phyloP scores from a whole-genome alignment of 2,329 filamentous ascomycete species.

The Pezizomycotina sp. region DNA sequence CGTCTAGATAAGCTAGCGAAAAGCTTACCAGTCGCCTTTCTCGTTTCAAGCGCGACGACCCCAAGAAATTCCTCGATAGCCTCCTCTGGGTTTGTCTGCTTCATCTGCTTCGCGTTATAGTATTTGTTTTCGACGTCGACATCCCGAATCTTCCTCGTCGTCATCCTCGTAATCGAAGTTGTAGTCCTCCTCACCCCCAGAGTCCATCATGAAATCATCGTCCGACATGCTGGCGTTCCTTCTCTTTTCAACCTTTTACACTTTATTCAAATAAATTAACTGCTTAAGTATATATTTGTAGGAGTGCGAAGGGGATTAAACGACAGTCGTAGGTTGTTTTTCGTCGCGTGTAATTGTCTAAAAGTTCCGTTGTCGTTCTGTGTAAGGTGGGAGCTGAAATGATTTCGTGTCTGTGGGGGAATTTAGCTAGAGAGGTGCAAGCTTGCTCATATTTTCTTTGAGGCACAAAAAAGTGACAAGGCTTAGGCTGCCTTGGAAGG shows the following conservation, averaged over 20 bases:
- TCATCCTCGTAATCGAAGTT: slow-evolving; percentile 97
- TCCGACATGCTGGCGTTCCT: slow-evolving; percentile 53
- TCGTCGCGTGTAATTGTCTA: too few species aligned
- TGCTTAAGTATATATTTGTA: too few species aligned
- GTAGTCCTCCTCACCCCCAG: slow-evolving; percentile 68
- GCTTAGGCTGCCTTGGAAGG: too few species aligned
- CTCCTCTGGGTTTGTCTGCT: slow-evolving; percentile 67
- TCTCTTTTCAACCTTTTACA: neutral
- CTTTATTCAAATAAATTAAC: too few species aligned
- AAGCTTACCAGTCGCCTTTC: slow-evolving; percentile 71
- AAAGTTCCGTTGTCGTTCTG: too few species aligned
- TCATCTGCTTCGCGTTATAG: slow-evolving; percentile 97
- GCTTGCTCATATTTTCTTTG: too few species aligned
- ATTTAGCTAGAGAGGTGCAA: too few species aligned
- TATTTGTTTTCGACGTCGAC: slow-evolving; percentile 99
- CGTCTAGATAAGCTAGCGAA: neutral
- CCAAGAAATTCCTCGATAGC: slow-evolving; percentile 86
- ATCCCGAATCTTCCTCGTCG: slow-evolving; percentile 69
- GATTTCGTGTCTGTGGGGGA: too few species aligned
- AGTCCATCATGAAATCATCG: slow-evolving; percentile 89
- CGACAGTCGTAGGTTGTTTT: too few species aligned
- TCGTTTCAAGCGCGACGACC: slow-evolving; percentile 69
- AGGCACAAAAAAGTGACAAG: too few species aligned
- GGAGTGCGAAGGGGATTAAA: too few species aligned
- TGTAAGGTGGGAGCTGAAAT: too few species aligned